phyloP scores from a whole-genome alignment of 2,329 filamentous ascomycete species.

The Coleophoma eucalyptorum region DNA sequence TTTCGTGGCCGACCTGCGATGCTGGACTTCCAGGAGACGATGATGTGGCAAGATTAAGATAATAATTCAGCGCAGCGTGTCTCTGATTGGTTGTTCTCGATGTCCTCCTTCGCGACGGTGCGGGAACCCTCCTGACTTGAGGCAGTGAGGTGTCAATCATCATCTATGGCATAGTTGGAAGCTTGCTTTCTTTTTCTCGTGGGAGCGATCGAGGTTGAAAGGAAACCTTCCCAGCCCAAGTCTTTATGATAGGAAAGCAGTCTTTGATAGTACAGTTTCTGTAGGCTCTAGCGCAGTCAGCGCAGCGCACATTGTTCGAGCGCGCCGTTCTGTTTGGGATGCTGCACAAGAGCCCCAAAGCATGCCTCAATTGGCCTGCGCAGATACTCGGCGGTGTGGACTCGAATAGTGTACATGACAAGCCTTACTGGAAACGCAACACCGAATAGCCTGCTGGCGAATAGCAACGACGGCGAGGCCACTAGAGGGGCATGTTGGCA shows the following conservation, averaged over 20 bases:
- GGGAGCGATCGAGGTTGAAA: too few relatives aligned
- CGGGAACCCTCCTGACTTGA: background rate
- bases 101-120: background rate
- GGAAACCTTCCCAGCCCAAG: background rate
- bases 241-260: background rate
- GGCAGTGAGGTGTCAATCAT: conserved; percentile 1
- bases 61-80: background rate
- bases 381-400: background rate
- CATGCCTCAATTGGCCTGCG: background rate
- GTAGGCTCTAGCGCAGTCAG: background rate
- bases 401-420: background rate
- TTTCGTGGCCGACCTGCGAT: background rate
- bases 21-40: background rate
- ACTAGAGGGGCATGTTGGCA: background rate
- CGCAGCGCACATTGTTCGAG: background rate
- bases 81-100: background rate
- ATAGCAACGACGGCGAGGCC: background rate
- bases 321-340: background rate
- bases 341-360: background rate
- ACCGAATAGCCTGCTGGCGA: background rate
- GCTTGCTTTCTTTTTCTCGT: background rate
- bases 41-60: background rate
- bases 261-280: background rate
- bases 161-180: background rate
- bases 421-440: conserved; percentile 1